These are phyloP conservation scores for Tolypocladium paradoxum DNA, from an alignment of 2,329 filamentous ascomycete genomes.

Conservation along the genomic window DNA sequence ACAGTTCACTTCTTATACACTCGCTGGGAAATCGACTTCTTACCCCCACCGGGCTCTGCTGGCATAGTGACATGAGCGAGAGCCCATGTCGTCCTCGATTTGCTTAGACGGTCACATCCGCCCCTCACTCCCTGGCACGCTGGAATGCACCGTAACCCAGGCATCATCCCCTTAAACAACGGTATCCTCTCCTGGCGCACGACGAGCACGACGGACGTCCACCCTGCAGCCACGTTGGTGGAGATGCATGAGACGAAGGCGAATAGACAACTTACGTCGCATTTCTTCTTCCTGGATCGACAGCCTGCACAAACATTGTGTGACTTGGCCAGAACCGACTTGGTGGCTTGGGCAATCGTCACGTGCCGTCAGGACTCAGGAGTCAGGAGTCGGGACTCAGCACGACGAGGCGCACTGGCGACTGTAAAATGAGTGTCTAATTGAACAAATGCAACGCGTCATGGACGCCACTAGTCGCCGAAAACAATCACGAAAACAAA, in stretches of 20 bases:
- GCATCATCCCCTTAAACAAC: no score
- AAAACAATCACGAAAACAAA: neutral
- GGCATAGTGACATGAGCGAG: no score
- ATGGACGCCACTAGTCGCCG: no score
- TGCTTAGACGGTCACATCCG: no score
- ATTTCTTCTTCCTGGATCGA: conserved; percentile 15
- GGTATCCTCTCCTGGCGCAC: neutral
- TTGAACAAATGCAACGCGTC: neutral
- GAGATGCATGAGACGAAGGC: conserved; percentile 5
- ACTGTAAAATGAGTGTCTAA: neutral
- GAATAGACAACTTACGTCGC: conserved; percentile 7
- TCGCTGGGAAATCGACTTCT: no score
- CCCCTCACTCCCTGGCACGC: no score
- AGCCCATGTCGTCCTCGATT: no score
- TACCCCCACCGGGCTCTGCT: no score
- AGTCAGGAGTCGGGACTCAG: no score
- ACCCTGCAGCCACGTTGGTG: conserved; percentile 5
- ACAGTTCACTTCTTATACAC: no score
- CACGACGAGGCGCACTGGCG: neutral
- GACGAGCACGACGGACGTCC: conserved; percentile 2
- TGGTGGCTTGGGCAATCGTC: neutral
- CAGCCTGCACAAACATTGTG: conserved; percentile 14
- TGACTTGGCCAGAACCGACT: conserved; percentile 13
- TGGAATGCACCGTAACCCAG: no score
- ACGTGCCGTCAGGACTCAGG: no score